These are phyloP conservation scores for Monosporascus sp. DNA, from an alignment of 2,329 filamentous ascomycete species.

Conservation along the genomic window DNA sequence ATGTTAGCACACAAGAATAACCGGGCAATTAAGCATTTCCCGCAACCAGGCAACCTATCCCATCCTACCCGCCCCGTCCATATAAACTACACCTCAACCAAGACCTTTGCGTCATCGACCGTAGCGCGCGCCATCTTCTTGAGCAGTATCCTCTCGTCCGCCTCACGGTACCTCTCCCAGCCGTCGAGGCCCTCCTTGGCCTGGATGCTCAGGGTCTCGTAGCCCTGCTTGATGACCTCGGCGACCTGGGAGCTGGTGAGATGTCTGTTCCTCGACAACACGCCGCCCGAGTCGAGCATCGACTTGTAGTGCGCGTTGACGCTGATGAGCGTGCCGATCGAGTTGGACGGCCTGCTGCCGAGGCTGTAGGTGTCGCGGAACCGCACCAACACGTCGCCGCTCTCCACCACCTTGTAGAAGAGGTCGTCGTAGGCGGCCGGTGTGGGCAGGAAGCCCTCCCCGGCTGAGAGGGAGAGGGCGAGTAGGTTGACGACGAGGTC, in stretches of 20 bases:
- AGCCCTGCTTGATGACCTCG: conserved; percentile 91
- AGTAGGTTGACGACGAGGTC: conserved; percentile 76
- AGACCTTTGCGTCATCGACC: conserved; percentile 55
- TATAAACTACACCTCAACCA: conserved; percentile 37
- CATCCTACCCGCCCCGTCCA: no score
- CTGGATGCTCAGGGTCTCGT: conserved; percentile 90
- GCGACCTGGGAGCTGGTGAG: conserved; percentile 80
- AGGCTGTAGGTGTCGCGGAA: conserved; percentile 75
- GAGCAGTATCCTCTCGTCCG: conserved; percentile 74
- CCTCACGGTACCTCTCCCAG: conserved; percentile 83
- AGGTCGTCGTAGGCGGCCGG: conserved; percentile 88
- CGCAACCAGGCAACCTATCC: no score
- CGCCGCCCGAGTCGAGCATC: conserved; percentile 53
- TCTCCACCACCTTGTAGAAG: conserved; percentile 97
- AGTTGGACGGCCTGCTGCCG: conserved; percentile 54
- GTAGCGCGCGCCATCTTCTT: conserved; percentile 82
- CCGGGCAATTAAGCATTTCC: no score
- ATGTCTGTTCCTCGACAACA: conserved; percentile 46
- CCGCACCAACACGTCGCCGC: conserved; percentile 72
- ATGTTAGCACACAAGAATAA: no score
- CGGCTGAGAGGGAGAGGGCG: conserved; percentile 76
- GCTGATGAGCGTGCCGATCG: conserved; percentile 78
- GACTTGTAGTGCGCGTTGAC: conserved; percentile 84
- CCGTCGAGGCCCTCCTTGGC: conserved; percentile 79
- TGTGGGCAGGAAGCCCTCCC: conserved; percentile 86